These are phyloP conservation scores for Phlebiopsis gigantea DNA, from an alignment of 768 basidiomycete genomes.

Conservation along the genomic window DNA sequence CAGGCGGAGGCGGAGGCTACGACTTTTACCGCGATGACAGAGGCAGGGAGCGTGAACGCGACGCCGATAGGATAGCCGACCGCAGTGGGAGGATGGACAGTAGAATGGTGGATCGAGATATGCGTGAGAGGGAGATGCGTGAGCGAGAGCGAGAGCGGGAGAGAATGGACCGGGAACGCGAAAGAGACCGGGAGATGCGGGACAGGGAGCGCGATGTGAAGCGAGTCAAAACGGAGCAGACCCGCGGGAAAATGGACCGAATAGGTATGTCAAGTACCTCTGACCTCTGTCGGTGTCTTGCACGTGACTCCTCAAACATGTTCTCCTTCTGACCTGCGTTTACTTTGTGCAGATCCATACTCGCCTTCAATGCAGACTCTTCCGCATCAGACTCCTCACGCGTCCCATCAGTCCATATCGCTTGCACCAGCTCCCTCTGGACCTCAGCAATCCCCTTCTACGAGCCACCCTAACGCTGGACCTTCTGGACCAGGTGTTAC, in stretches of 20 bases:
- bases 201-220: conserved; percentile 38
- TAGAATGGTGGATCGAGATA: conserved; percentile 11
- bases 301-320: conserved; percentile 8
- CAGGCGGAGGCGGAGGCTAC: conserved; percentile 25
- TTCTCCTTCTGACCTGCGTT: background rate
- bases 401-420: conserved; percentile 20
- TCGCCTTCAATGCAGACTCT: conserved; percentile 18
- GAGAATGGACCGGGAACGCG: conserved; percentile 16
- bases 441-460: background rate
- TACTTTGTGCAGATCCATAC: conserved; percentile 16
- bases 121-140: conserved; percentile 18
- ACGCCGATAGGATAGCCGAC: conserved; percentile 22
- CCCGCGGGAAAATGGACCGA: conserved; percentile 37
- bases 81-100: conserved; percentile 15
- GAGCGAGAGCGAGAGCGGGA: background rate
- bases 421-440: conserved; percentile 6
- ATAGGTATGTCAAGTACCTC: conserved; percentile 29
- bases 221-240: conserved; percentile 48
- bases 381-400: conserved; percentile 15
- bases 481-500: background rate
- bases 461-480: background rate
- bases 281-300: conserved; percentile 6
- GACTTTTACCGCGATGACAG: conserved; percentile 31
- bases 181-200: conserved; percentile 29
- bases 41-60: conserved; percentile 31